Base-by-base conservation (phyloP, 2,329 filamentous ascomycete species). In the Clarireedia paspali region DNA sequence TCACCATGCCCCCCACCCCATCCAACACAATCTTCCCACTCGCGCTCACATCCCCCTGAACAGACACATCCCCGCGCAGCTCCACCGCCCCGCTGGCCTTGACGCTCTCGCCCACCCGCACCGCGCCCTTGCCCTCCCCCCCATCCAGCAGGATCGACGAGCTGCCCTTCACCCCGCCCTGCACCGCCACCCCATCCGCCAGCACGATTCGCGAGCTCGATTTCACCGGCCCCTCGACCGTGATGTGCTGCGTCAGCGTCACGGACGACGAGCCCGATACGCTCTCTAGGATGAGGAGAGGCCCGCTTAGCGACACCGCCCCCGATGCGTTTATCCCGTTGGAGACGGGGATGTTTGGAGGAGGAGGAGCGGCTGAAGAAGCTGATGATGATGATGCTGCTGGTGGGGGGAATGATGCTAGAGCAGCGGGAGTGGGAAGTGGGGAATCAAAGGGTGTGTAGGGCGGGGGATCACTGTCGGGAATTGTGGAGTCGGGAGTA, bases 271-370 rank as follows among this genome's bases (percentile, higher is more conserved):
- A 56, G 10, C 39, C 47, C 5, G 56, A 59, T 10, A 63, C 62
- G 0, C 56, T 34, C 15, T 62, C 62, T 6, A 60, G 57, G 26
- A 64, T 58, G 26, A 60, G 51, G 20, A 64, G 51, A 0, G 63
- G 63, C 0, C 62, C 63, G 6, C 36, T 45, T 6, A 64, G 51
- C 2, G 54, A 50, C 7, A 64, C 59, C 0, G 62, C 12, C 14
- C 24, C 17, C 10, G 27, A 44, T 5, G 62, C 51, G 34, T 50
- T 59, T 15, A 64, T 40, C 5, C 55, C 49, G 20, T 64, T 56
- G 5, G 60, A 62, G 23, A 56, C 30, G 10, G 60, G 62, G 12
- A 57, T 49, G 17, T 53, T 53, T 2, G 7, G 23, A 12, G 24
- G 15, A 47, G 27, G 20, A 17, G 38, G 10, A 40, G 34, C 17